Evolutionary conservation across 2,329 filamentous ascomycete species (phyloP).

Genomic region (Dactylonectria macrodidyma): DNA sequence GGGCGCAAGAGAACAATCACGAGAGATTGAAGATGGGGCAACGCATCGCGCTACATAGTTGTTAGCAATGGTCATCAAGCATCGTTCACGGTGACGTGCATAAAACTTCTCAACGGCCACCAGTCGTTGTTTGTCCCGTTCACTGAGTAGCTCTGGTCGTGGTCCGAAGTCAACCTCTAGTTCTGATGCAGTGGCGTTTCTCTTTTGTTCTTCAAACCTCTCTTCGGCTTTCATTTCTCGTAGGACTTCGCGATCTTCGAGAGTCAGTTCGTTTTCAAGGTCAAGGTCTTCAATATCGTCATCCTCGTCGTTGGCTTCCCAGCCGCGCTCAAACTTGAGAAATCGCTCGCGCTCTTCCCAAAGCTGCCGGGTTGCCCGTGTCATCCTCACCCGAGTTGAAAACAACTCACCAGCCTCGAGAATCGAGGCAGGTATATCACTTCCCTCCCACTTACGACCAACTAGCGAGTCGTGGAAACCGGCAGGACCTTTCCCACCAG

Average conservation of each 20-base stretch:
- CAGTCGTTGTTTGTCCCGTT: slow-evolving; percentile 75
- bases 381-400: slow-evolving; percentile 90
- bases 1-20: slow-evolving; percentile 94
- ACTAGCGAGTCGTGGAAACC: slow-evolving; percentile 85
- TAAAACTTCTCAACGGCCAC: slow-evolving; percentile 87
- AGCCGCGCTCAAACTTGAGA: slow-evolving; percentile 92
- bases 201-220: slow-evolving; percentile 45
- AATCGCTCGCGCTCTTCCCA: slow-evolving; percentile 96
- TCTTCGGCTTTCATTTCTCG: slow-evolving; percentile 58
- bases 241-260: slow-evolving; percentile 58
- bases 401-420: slow-evolving; percentile 95
- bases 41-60: slow-evolving; percentile 72
- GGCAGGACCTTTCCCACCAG: slow-evolving; percentile 89
- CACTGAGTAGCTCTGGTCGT: slow-evolving; percentile 60
- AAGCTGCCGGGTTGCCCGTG: slow-evolving; percentile 89
- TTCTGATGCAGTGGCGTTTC: slow-evolving; percentile 37
- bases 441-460: slow-evolving; percentile 91
- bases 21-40: slow-evolving; percentile 92
- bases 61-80: slow-evolving; percentile 6
- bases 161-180: slow-evolving; percentile 63
- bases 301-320: slow-evolving; percentile 71
- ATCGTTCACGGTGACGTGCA: slow-evolving; percentile 67
- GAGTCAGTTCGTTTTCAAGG: slow-evolving; percentile 57
- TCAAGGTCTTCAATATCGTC: slow-evolving; percentile 65
- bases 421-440: slow-evolving; percentile 93